Evolutionary conservation across 495 filamentous ascomycete genomes (phyloP), one percentile per base, ranked within the genome.

Genomic region (Penicillium odoratum): DNA sequence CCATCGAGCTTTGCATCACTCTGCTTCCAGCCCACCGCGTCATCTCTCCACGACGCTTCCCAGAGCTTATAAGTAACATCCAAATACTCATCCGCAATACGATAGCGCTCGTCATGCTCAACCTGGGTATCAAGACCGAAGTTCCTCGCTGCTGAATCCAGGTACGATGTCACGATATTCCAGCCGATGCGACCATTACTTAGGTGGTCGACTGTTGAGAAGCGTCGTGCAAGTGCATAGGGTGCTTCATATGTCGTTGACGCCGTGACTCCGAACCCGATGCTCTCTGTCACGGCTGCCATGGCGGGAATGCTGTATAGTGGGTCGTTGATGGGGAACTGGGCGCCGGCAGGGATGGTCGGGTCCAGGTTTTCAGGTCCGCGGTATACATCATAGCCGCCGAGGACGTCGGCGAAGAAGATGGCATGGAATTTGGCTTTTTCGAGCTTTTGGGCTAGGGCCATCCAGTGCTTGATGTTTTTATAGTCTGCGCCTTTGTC

Each of bases 81-180:
- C 50, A 89, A 68, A 65, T 89, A 90, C 62, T 90, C 87, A 46
- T 88, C 81, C 1, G 85, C 85, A 59, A 83, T 81, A 31, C 75
- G 78, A 68, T 90, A 89, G 46, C 87, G 78, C 65, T 88, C 84
- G 59, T 88, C 86, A 60, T 89, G 87, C 71, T 82, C 68, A 26
- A 76, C 61, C 69, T 88, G 85, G 29, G 83, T 78, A n/a, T 77
- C 66, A 6, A 76, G 70, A 21, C 83, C 83, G 46, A 87, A 67
- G 65, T 88, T 88, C 48, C 78, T 73, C 4, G 87, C 86, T 3
- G 86, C 85, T 15, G 80, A 83, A 63, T 88, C 84, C 5, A 88
- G 73, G 66, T 88, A 88, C 50, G 78, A 78, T 0, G 85, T 88
- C 0, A 89, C 86, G 47, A 89, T 83, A 68, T 88, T 88, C 85